Percentiles rank a stretch among this genome's conserved stretches.
Conservation (phyloP, 2,329 filamentous ascomycete genomes). For the Remersonia thermophila region DNA sequence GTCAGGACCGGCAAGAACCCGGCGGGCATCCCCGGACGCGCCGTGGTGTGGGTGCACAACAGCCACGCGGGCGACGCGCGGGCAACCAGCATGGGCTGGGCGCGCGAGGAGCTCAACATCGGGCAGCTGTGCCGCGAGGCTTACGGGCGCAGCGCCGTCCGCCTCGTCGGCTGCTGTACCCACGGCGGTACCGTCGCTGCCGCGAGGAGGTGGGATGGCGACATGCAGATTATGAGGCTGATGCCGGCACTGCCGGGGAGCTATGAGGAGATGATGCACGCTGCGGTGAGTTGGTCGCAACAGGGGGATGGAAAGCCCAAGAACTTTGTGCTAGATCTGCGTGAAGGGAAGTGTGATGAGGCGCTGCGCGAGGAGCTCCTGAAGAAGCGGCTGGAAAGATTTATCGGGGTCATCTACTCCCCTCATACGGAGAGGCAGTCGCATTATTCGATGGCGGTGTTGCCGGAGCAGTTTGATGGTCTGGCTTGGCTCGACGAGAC, state of each 20-base stretch:
- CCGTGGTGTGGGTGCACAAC: conserved; percentile 42
- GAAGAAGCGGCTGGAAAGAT: conserved; percentile 32
- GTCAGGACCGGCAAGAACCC: too few relatives aligned
- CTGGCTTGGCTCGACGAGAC: conserved; percentile 38
- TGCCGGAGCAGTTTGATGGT: conserved; percentile 37
- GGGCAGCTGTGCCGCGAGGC: conserved; percentile 39
- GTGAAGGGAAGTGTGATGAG: conserved; percentile 24
- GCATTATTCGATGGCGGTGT: conserved; percentile 34
- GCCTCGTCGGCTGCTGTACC: conserved; percentile 30
- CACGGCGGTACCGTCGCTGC: conserved; percentile 40
- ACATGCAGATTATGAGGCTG: conserved; percentile 38
- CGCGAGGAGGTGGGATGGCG: conserved; percentile 36
- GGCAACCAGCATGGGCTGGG: conserved; percentile 34
- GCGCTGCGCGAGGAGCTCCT: conserved; percentile 25
- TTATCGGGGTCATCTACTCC: conserved; percentile 41
- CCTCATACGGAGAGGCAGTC: conserved; percentile 36
- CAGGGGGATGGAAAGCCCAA: conserved; percentile 18
- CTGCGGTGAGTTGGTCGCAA: conserved; percentile 19
- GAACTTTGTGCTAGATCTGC: conserved; percentile 34
- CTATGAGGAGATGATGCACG: conserved; percentile 37
- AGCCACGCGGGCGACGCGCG: conserved; percentile 42
- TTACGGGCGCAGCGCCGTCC: conserved; percentile 20
- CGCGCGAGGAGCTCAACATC: conserved; percentile 35
- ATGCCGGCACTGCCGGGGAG: conserved; percentile 32
- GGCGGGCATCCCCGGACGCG: conserved; percentile 24